A percentile compares a stretch with the other conserved stretches of the same genome.
Conservation (phyloP, 1,284 basidiomycete species). For the Vanrija humicola region DNA sequence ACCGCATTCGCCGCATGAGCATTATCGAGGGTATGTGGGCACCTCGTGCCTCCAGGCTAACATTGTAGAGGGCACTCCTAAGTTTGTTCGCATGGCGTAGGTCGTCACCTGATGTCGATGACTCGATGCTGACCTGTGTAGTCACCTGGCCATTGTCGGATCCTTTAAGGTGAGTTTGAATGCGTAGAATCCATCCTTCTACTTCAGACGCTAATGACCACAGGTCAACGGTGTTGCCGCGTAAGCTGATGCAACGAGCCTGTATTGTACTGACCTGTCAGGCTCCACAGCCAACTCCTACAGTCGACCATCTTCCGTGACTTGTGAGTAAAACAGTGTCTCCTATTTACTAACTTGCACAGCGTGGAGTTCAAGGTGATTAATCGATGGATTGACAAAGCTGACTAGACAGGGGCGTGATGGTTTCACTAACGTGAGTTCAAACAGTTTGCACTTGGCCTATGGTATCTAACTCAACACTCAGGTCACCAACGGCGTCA, state of each 20-base stretch:
- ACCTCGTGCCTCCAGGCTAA: conserved; percentile 2
- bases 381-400: not conserved
- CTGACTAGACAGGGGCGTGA: conserved; percentile 32
- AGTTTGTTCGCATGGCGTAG: conserved; percentile 81
- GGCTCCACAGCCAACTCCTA: conserved; percentile 55
- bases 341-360: not conserved
- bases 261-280: not conserved
- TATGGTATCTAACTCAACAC: conserved; percentile 2
- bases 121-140: not conserved
- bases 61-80: conserved; percentile 67
- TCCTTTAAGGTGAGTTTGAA: conserved; percentile 53
- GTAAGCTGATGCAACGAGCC: conserved; percentile 14
- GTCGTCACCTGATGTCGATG: conserved; percentile 16
- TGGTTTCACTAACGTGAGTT: conserved; percentile 47
- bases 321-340: conserved; percentile 50
- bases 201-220: not conserved
- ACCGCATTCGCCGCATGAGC: conserved; percentile 75
- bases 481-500: conserved; percentile 72
- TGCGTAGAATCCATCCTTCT: not conserved
- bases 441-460: not conserved
- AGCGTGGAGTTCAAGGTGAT: conserved; percentile 37
- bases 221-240: conserved; percentile 90
- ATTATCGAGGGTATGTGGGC: conserved; percentile 68
- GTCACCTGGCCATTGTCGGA: conserved; percentile 57
- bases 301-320: conserved; percentile 78